Conservation (phyloP, 805 yeast species). For the Lipomyces oligophaga region DNA sequence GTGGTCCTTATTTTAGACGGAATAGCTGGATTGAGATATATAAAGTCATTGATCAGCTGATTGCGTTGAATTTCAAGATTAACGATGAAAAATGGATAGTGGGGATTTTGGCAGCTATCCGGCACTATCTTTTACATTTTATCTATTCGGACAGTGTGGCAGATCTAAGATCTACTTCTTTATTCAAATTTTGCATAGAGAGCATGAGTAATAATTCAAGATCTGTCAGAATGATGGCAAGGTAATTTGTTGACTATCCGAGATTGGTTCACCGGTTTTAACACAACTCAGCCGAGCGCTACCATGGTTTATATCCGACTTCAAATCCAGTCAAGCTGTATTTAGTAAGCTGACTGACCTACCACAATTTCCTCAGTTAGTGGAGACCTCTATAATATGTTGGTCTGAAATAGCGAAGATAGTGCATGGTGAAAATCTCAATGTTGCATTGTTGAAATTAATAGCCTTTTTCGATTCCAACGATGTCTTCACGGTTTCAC, state of each 20-base stretch:
- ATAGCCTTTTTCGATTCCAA: conserved; percentile 62
- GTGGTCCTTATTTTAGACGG: neutral
- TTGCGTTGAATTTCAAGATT: neutral
- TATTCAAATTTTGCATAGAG: neutral
- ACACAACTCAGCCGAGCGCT: conserved; percentile 2
- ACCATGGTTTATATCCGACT: conserved; percentile 4
- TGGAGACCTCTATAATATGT: conserved; percentile 39
- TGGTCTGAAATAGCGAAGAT: conserved; percentile 65
- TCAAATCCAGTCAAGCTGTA: conserved; percentile 5
- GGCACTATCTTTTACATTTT: conserved; percentile 5
- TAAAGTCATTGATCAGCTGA: neutral
- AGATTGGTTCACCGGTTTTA: neutral
- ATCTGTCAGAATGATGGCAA: neutral
- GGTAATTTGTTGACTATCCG: neutral
- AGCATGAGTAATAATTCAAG: neutral
- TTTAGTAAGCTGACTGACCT: conserved; percentile 2
- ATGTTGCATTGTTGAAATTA: conserved; percentile 60
- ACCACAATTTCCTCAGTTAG: neutral
- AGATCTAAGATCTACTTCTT: too few relatives aligned
- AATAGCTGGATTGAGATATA: conserved; percentile 1
- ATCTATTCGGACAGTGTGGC: too few relatives aligned
- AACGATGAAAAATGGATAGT: neutral
- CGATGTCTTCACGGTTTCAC: conserved; percentile 61
- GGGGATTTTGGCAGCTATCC: neutral
- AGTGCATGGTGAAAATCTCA: conserved; percentile 63